Evolutionary conservation across 805 yeast species (phyloP).

Genomic region (Debaryomyces hansenii): DNA sequence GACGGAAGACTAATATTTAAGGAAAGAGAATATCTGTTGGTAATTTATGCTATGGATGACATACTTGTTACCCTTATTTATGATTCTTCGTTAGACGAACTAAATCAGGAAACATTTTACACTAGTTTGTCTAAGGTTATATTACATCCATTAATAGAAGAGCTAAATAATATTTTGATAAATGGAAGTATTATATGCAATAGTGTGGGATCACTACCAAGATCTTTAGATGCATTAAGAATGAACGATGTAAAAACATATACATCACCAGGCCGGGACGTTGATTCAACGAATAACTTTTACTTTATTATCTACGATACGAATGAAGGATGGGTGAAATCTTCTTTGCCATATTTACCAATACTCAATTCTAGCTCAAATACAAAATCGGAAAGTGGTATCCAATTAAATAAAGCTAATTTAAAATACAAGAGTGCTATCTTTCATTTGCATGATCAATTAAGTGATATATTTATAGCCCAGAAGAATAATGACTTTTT

Average conservation of each 20-base stretch:
- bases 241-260: neutral
- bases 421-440: slow-evolving; percentile 26
- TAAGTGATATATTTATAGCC: slow-evolving; percentile 29
- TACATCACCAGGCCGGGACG: neutral
- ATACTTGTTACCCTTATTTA: slow-evolving; percentile 25
- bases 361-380: slow-evolving; percentile 1
- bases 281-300: slow-evolving; percentile 33
- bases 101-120: slow-evolving; percentile 26
- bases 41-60: slow-evolving; percentile 25
- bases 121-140: slow-evolving; percentile 12
- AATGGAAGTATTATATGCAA: slow-evolving; percentile 21
- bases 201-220: slow-evolving; percentile 30
- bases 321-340: slow-evolving; percentile 21
- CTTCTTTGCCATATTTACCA: slow-evolving; percentile 40
- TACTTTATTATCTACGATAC: slow-evolving; percentile 36
- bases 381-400: slow-evolving; percentile 5
- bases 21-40: slow-evolving; percentile 29
- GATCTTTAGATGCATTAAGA: slow-evolving; percentile 18
- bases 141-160: slow-evolving; percentile 22
- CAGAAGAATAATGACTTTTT: slow-evolving; percentile 24
- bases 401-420: slow-evolving; percentile 7
- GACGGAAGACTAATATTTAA: slow-evolving; percentile 1
- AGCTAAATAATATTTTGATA: slow-evolving; percentile 12
- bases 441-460: slow-evolving; percentile 40
- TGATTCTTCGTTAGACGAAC: slow-evolving; percentile 24